phyloP scores from a whole-genome alignment of 306 rosid species.

The Albizia julibrissin region DNA sequence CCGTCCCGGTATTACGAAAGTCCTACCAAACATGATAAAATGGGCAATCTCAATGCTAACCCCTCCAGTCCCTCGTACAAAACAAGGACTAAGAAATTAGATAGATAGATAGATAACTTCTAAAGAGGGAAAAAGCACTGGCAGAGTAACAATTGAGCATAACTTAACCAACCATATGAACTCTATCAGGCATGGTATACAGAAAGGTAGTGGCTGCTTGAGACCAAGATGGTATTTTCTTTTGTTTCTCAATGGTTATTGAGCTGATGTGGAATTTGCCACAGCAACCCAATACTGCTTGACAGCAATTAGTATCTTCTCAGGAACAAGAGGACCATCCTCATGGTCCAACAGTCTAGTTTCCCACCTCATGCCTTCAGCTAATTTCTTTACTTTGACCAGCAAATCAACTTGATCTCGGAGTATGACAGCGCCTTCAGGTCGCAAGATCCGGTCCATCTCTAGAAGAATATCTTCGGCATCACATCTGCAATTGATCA shows the following conservation, averaged over 20 bases:
- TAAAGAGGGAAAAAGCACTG: slow-evolving; percentile 16
- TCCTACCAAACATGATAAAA: too few relatives aligned
- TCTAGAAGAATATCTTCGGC: slow-evolving; percentile 87
- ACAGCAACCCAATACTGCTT: slow-evolving; percentile 91
- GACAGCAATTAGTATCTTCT: slow-evolving; percentile 85
- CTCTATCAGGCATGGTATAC: slow-evolving; percentile 29
- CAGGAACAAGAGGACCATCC: slow-evolving; percentile 93
- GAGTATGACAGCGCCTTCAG: slow-evolving; percentile 90
- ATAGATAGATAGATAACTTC: too few relatives aligned
- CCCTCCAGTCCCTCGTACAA: too few relatives aligned
- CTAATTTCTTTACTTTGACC: slow-evolving; percentile 70
- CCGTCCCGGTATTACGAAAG: too few relatives aligned
- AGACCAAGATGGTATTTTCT: slow-evolving; percentile 23
- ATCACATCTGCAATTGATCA: slow-evolving; percentile 62
- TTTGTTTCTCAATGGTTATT: slow-evolving; percentile 30
- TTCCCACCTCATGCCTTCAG: slow-evolving; percentile 93
- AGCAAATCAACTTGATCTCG: slow-evolving; percentile 81
- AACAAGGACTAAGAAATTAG: too few relatives aligned
- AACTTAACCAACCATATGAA: slow-evolving; percentile 28
- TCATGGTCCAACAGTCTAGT: slow-evolving; percentile 93
- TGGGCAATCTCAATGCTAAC: too few relatives aligned
- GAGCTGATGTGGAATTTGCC: slow-evolving; percentile 67
- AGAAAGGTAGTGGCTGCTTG: slow-evolving; percentile 28
- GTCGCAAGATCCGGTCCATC: slow-evolving; percentile 93
- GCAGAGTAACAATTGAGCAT: slow-evolving; percentile 22